These are phyloP conservation scores for Suillus subaureus DNA, from an alignment of 768 basidiomycete genomes.

Conservation along the genomic window DNA sequence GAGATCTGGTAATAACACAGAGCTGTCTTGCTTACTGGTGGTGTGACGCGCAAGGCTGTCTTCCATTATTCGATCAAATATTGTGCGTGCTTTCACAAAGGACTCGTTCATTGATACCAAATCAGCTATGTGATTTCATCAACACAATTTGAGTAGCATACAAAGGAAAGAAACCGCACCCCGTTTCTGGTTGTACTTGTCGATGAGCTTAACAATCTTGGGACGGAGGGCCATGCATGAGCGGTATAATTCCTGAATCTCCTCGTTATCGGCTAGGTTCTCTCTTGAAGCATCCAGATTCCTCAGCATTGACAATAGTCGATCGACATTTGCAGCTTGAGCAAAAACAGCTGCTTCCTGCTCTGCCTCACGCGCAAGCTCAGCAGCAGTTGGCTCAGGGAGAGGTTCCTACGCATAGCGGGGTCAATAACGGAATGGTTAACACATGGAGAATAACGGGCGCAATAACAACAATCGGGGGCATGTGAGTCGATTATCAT, in stretches of 20 bases:
- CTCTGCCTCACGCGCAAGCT: constrained; percentile 81
- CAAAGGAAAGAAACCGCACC: constrained; percentile 33
- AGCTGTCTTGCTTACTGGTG: constrained; percentile 45
- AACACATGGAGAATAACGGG: not conserved
- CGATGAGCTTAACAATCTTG: constrained; percentile 95
- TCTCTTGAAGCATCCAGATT: constrained; percentile 75
- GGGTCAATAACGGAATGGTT: constrained; percentile 4
- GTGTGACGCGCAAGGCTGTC: constrained; percentile 79
- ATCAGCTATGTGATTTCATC: constrained; percentile 62
- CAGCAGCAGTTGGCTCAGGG: constrained; percentile 78
- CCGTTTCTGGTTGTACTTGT: constrained; percentile 96
- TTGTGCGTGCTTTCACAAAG: constrained; percentile 83
- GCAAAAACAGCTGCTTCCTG: constrained; percentile 87
- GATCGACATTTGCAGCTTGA: constrained; percentile 84
- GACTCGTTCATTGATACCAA: constrained; percentile 94
- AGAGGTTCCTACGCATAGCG: constrained; percentile 63
- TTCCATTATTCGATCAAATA: constrained; percentile 95
- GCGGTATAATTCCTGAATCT: constrained; percentile 89
- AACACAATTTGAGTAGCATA: not conserved
- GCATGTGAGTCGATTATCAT: not conserved
- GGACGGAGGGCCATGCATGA: constrained; percentile 87
- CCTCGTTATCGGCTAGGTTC: constrained; percentile 88
- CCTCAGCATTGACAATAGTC: constrained; percentile 72
- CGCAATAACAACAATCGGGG: not conserved
- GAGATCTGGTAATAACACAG: constrained; percentile 9